Conservation (phyloP, 768 basidiomycete genomes). For the Phanerodontia chrysosporium region DNA sequence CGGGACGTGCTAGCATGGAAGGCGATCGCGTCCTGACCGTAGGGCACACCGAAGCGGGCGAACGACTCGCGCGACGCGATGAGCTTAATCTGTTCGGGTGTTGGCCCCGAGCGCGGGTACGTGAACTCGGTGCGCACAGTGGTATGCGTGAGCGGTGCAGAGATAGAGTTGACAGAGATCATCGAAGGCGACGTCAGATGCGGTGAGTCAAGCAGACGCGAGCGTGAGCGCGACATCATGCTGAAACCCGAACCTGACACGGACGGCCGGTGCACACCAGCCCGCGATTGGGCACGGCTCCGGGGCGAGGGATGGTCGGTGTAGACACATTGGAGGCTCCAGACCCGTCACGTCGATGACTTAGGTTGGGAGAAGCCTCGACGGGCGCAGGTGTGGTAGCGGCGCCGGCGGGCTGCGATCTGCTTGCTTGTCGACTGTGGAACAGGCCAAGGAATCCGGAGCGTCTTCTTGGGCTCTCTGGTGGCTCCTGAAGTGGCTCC, state of each 20-base stretch:
- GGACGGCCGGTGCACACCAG: constrained; percentile 29
- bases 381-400: constrained; percentile 4
- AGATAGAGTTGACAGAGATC: constrained; percentile 72
- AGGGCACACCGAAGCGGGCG: constrained; percentile 70
- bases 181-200: constrained; percentile 58
- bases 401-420: constrained; percentile 1
- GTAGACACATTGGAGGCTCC: constrained; percentile 26
- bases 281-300: constrained; percentile 21
- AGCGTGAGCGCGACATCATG: constrained; percentile 42
- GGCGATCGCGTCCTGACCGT: constrained; percentile 68
- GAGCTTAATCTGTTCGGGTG: constrained; percentile 60
- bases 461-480: constrained; percentile 9
- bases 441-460: constrained; percentile 21
- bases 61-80: constrained; percentile 66
- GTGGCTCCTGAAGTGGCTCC: constrained; percentile 3
- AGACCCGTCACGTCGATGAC: constrained; percentile 16
- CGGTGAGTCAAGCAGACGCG: constrained; percentile 26
- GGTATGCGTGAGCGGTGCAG: constrained; percentile 73
- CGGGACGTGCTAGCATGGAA: constrained; percentile 50
- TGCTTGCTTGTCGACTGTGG: constrained; percentile 12
- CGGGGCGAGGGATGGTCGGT: constrained; percentile 17
- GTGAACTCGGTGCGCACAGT: constrained; percentile 65
- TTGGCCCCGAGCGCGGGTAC: constrained; percentile 60
- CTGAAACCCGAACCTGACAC: constrained; percentile 33
- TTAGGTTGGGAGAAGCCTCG: constrained; percentile 8